These are phyloP conservation scores for Colletotrichum sp. DNA, from an alignment of 2,329 filamentous ascomycete species.

Conservation along the genomic window DNA sequence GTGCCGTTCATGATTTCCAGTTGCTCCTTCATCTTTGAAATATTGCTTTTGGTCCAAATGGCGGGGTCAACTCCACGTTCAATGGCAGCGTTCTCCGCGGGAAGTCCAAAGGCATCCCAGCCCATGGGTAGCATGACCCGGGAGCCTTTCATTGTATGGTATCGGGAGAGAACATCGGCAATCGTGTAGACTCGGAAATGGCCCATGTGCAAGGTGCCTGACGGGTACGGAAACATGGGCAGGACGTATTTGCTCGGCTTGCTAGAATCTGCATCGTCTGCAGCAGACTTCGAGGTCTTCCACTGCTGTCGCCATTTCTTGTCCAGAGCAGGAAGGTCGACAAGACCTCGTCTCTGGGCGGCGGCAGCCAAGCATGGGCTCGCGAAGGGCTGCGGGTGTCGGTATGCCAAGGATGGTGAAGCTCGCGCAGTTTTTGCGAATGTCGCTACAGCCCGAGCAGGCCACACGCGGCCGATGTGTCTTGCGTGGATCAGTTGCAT, in stretches of 20 bases:
- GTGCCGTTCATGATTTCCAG: slow-evolving; percentile 78
- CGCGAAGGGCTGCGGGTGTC: slow-evolving; percentile 2
- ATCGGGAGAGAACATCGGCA: slow-evolving; percentile 83
- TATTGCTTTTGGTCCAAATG: slow-evolving; percentile 81
- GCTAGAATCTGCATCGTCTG: slow-evolving; percentile 19
- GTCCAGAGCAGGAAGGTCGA: slow-evolving; percentile 54
- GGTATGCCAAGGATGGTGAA: not conserved
- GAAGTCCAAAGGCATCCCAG: slow-evolving; percentile 92
- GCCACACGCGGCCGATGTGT: slow-evolving; percentile 25
- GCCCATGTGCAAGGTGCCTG: slow-evolving; percentile 83
- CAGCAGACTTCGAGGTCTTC: slow-evolving; percentile 29
- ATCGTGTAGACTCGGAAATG: slow-evolving; percentile 91
- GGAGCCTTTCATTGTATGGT: slow-evolving; percentile 74
- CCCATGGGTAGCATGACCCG: slow-evolving; percentile 88
- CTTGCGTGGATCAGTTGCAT: slow-evolving; percentile 34
- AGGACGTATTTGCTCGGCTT: slow-evolving; percentile 67
- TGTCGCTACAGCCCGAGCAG: not conserved
- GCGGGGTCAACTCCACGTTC: slow-evolving; percentile 80
- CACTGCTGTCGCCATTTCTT: slow-evolving; percentile 59
- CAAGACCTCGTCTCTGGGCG: slow-evolving; percentile 37
- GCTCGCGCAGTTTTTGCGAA: not conserved
- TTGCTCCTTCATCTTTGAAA: slow-evolving; percentile 84
- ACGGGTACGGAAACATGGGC: slow-evolving; percentile 94
- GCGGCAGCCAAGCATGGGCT: not conserved
- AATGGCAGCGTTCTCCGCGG: slow-evolving; percentile 90